phyloP scores from a whole-genome alignment of 768 basidiomycete species.

The Mycena albidolilacea region DNA sequence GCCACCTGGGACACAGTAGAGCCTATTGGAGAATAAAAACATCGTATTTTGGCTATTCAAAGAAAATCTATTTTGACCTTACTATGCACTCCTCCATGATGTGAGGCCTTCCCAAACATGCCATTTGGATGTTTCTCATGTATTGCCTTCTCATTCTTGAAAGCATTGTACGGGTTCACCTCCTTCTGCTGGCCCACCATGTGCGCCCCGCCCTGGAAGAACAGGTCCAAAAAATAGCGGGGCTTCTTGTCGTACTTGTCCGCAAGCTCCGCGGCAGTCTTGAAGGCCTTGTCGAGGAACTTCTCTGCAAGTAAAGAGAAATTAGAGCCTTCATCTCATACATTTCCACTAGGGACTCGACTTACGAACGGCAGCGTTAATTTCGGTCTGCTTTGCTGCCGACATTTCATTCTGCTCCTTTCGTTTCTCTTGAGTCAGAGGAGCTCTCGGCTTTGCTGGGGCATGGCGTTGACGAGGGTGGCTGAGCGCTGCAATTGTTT shows the following conservation, averaged over 20 bases:
- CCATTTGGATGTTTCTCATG: no score
- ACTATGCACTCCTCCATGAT: no score
- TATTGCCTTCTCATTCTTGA: background rate
- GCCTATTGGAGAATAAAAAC: no score
- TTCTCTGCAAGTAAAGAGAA: background rate
- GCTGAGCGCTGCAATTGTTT: background rate
- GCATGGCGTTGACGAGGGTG: background rate
- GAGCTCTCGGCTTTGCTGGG: background rate
- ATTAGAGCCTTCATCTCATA: background rate
- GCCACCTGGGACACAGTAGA: no score
- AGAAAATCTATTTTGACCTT: no score
- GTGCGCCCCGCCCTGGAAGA: slow-evolving; percentile 9
- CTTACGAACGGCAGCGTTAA: background rate
- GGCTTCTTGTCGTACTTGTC: background rate
- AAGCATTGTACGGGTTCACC: slow-evolving; percentile 10
- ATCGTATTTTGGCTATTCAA: no score
- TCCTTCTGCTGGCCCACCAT: background rate
- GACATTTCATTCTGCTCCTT: background rate
- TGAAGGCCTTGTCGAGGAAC: background rate
- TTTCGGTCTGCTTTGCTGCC: background rate
- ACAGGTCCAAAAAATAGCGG: background rate
- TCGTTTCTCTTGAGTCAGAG: background rate
- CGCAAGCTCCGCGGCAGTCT: background rate
- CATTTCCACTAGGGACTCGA: background rate
- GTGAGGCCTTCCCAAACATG: no score